phyloP scores from a whole-genome alignment of 208 protist genomes.

The Trypanosomatidae sp. region DNA sequence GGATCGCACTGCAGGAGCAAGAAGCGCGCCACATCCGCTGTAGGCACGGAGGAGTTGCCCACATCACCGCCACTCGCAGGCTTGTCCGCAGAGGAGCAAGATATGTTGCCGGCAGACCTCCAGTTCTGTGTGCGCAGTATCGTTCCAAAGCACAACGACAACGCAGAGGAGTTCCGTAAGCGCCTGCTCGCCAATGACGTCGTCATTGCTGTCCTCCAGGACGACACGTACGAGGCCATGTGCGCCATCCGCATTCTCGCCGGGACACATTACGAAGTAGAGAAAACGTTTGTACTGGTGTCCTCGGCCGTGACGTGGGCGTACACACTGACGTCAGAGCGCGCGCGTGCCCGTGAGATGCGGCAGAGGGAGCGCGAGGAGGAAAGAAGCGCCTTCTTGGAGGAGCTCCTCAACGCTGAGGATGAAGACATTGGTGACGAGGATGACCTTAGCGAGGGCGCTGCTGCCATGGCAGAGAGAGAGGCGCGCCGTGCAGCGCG shows the following conservation, averaged over 20 bases:
- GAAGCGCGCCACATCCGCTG: neutral
- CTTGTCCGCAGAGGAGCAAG: conserved; percentile 12
- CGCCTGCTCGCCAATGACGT: conserved; percentile 81
- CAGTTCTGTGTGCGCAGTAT: conserved; percentile 46
- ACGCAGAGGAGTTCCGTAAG: conserved; percentile 55
- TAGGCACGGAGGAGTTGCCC: neutral
- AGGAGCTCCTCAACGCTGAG: conserved; percentile 46
- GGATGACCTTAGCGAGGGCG: neutral
- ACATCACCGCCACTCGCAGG: neutral
- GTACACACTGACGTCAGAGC: conserved; percentile 63
- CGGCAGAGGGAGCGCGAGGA: conserved; percentile 44
- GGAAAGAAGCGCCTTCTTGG: conserved; percentile 33
- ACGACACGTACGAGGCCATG: conserved; percentile 80
- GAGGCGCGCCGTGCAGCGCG: conserved; percentile 11
- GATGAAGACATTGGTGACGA: conserved; percentile 29
- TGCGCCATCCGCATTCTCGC: conserved; percentile 80
- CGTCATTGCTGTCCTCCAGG: conserved; percentile 82
- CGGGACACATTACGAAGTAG: conserved; percentile 84
- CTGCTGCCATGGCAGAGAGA: conserved; percentile 16
- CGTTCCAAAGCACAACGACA: conserved; percentile 68
- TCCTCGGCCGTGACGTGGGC: conserved; percentile 87
- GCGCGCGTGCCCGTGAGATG: conserved; percentile 34
- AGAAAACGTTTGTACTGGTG: conserved; percentile 93
- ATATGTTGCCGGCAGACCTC: conserved; percentile 37
- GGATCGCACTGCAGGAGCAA: neutral